Percentiles rank a stretch among this genome's conserved stretches.
Conservation (phyloP, 345 rosid genomes). For the Rhizophora mangle region DNA sequence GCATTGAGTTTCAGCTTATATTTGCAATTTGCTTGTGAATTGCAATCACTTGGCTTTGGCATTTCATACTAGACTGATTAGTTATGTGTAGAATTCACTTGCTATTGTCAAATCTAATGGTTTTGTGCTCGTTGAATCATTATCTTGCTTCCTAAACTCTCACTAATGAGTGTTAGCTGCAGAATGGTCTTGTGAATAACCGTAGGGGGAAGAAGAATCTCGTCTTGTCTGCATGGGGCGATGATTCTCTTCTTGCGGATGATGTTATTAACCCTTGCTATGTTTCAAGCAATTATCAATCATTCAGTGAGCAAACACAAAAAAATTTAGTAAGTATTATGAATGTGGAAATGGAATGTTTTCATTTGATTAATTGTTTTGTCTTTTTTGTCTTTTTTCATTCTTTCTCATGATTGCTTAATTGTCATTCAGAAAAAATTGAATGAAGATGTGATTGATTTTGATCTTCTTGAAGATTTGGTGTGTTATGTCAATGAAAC, state of each 20-base stretch:
- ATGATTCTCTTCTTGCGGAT: slow-evolving; percentile 74
- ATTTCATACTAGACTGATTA: background rate
- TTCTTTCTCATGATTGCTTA: slow-evolving; percentile 9
- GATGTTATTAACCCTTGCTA: slow-evolving; percentile 67
- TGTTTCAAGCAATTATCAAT: slow-evolving; percentile 49
- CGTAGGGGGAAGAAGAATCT: slow-evolving; percentile 90
- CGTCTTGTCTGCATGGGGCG: slow-evolving; percentile 89
- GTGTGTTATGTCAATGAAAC: slow-evolving; percentile 80
- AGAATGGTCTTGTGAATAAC: slow-evolving; percentile 68
- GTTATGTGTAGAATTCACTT: background rate
- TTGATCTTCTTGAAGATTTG: slow-evolving; percentile 89
- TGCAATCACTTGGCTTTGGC: background rate
- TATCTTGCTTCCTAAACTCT: background rate
- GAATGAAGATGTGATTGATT: slow-evolving; percentile 82
- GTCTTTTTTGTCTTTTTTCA: slow-evolving; percentile 11
- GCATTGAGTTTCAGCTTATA: no score
- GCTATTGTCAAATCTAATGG: background rate
- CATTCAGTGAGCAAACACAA: slow-evolving; percentile 63
- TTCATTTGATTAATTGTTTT: background rate
- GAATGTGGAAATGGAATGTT: slow-evolving; percentile 2
- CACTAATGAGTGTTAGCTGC: slow-evolving; percentile 25
- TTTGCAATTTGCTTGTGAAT: no score
- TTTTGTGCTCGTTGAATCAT: background rate
- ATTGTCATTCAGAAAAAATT: slow-evolving; percentile 59
- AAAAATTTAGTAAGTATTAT: slow-evolving; percentile 60